Evolutionary conservation across 768 basidiomycete genomes (phyloP).

Genomic region (Austroboletus eburneus): DNA sequence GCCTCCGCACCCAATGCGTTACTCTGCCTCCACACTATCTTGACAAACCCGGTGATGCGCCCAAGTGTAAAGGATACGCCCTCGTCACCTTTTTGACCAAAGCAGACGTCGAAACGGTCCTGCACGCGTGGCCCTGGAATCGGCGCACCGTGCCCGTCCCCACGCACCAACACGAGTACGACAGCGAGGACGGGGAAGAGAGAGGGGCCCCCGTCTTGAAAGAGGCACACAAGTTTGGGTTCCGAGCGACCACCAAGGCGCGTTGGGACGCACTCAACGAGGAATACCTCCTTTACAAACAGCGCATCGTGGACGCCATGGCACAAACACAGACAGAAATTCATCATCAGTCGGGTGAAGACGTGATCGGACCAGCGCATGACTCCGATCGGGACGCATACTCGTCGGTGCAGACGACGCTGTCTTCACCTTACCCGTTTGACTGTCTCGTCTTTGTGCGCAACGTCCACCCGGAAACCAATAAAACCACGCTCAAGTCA

Average conservation of each 20-base stretch:
- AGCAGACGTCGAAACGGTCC: constrained; percentile 40
- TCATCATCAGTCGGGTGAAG: neutral
- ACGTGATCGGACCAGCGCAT: neutral
- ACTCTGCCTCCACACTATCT: constrained; percentile 59
- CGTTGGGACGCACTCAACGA: constrained; percentile 62
- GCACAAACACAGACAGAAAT: constrained; percentile 13
- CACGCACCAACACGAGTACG: too few relatives aligned
- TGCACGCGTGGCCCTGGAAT: constrained; percentile 62
- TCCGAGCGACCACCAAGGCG: constrained; percentile 52
- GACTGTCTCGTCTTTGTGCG: constrained; percentile 69
- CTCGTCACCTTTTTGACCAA: constrained; percentile 51
- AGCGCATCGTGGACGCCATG: constrained; percentile 47
- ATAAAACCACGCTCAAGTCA: constrained; percentile 71
- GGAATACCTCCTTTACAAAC: constrained; percentile 66
- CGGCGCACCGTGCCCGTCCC: constrained; percentile 4
- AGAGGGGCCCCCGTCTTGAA: constrained; percentile 8
- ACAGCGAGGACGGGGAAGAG: neutral
- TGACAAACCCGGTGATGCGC: constrained; percentile 49
- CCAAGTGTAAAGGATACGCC: constrained; percentile 73
- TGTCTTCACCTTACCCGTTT: constrained; percentile 48
- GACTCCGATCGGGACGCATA: neutral
- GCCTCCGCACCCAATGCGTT: constrained; percentile 46
- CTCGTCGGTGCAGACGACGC: constrained; percentile 9
- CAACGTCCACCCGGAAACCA: constrained; percentile 69
- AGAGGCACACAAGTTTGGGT: constrained; percentile 56